Base-by-base conservation (phyloP, 805 yeast genomes). In the Wickerhamomyces hampshirensis region DNA sequence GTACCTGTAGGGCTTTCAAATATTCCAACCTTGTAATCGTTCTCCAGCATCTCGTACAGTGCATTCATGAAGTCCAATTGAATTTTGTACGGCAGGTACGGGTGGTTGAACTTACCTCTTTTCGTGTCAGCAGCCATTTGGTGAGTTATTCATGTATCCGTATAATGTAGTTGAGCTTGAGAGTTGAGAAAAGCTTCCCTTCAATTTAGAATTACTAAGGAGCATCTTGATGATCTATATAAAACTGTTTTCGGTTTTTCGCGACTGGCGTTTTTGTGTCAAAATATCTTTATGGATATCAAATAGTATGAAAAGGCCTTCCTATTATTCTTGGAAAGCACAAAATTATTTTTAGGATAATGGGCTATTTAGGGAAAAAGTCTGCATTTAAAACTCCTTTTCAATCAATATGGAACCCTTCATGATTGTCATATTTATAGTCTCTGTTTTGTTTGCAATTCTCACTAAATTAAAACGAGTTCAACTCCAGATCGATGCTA, bases 1-100 rank as follows among this genome's bases (percentile, higher is more conserved):
- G 89, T 85, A 6, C 98, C 98, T 0, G 98, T 89, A 0, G 98
- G 98, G 39, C 93, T 81, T 55, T 89, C 97, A 51, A 89, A 80
- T 2, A 89, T 66, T 0, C 94, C 95, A 2, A 89, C 65, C 53
- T 83, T 85, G 49, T 67, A 72, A 30, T 51, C 57, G 9, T 68
- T 65, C 5, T 66, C 65, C 13, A 89, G 65, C 2, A 84, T 69
- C 17, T 72, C 72, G 48, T 83, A 83, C n/a, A 91, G 69, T 15
- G 79, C 73, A 21, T 66, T 62, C 97, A 89, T 89, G 46, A 89
- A 71, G 40, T 80, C 73, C 16, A 71, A 29, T 55, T 89, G 98
- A 43, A 88, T 87, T 18, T 66, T 68, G 56, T 89, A 89, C 0
- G 98, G 97, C 31, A 58, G 52, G 54, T 69, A 89, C 1, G 98